Base-by-base conservation (phyloP, 106 monocot genomes). In the Triglochin maritima region DNA sequence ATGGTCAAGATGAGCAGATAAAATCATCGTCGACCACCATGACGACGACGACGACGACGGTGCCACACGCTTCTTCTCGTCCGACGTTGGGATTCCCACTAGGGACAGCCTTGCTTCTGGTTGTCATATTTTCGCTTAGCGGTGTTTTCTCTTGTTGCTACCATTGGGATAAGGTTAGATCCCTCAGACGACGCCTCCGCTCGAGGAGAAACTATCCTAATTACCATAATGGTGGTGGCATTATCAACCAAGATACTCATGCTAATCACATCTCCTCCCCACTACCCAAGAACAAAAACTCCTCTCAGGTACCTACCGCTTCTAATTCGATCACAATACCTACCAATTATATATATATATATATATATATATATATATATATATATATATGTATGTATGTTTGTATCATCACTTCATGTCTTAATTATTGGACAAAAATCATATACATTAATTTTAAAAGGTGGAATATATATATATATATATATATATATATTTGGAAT, bases 91-190 rank as follows among this genome's bases (percentile, higher is more conserved):
- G 83, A 1, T 83, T 87, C 47, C 87, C 87, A 2, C 58, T 87
- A 44, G 87, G 87, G 29, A 83, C 78, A 11, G 87, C 83, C 5
- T 68, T 87, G 50, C 78, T 87, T 11, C 71, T 87, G n/a, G 46
- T 87, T 58, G 63, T 83, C 62, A 75, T 83, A n/a, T 87, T 87
- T 67, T 80, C 70, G 57, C 80, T 87, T 53, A 87, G 87, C 46
- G 87, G 80, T 51, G 57, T 83, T 46, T 83, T 87, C 80, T 87
- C 87, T 13, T 80, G 83, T 46, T 87, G 83, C 76, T 83, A 87
- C 69, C 87, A 87, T 73, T 83, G 87, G 87, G 83, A 87, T 46
- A 87, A 79, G 80, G 68, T 80, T 59, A 77, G 76, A 6, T 64
- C 83, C 41, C 78, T 80, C 45, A 48, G 14, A 12, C 49, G 64